These are phyloP conservation scores for Rhizoclosmatium sp. DNA, from an alignment of 192 early-diverging fungal genomes.

Conservation along the genomic window DNA sequence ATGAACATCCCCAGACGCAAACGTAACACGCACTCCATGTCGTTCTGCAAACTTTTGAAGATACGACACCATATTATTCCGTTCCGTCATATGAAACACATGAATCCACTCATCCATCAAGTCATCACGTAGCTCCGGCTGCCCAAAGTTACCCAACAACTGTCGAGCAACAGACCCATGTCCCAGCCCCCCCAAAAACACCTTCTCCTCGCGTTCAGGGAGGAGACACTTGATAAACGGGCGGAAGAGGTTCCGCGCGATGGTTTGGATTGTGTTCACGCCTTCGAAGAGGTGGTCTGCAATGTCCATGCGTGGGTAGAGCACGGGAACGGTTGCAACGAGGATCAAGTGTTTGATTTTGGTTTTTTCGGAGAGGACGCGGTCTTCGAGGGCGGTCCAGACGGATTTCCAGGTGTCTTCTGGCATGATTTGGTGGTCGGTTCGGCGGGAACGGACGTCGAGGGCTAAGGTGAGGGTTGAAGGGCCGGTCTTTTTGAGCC, in stretches of 20 bases:
- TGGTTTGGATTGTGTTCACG: neutral
- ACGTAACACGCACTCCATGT: constrained; percentile 73
- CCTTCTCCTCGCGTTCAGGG: neutral
- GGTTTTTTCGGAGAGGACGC: neutral
- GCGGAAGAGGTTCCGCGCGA: neutral
- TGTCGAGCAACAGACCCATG: constrained; percentile 31
- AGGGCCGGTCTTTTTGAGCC: constrained; percentile 29
- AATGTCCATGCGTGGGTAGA: constrained; percentile 23
- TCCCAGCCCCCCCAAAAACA: neutral
- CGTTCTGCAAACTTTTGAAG: constrained; percentile 72
- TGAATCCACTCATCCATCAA: constrained; percentile 73
- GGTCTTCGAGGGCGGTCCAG: constrained; percentile 47
- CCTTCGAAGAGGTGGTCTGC: constrained; percentile 18
- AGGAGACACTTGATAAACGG: neutral
- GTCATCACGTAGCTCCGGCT: constrained; percentile 86
- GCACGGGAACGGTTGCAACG: constrained; percentile 27
- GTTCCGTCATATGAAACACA: constrained; percentile 68
- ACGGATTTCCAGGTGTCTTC: constrained; percentile 64
- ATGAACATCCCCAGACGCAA: constrained; percentile 84
- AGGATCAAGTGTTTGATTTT: constrained; percentile 18
- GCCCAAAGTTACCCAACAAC: constrained; percentile 81
- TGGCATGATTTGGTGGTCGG: constrained; percentile 37
- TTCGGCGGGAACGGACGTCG: constrained; percentile 29
- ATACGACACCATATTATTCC: constrained; percentile 66
- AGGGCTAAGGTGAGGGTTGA: constrained; percentile 2